A percentile compares a stretch with the other conserved stretches of the same genome.
Evolutionary conservation across 305 asterid genomes (phyloP).

Genomic region (Fraxinus xanthoxyloides): DNA sequence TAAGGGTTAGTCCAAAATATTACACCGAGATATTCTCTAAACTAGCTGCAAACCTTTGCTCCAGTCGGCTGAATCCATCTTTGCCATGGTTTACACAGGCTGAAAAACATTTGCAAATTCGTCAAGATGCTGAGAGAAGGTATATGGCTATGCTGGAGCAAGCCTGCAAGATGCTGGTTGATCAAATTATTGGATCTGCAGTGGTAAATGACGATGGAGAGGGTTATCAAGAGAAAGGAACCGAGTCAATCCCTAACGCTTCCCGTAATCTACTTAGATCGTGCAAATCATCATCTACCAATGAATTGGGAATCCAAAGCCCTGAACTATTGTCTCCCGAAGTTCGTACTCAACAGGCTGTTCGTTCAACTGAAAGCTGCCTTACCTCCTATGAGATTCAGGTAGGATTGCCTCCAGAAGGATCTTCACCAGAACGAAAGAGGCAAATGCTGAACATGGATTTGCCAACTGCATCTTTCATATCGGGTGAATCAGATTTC

Average conservation of each 20-base stretch:
- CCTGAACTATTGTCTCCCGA: slow-evolving; percentile 24
- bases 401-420: slow-evolving; percentile 29
- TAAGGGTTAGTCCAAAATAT: background rate
- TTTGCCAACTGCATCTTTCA: background rate
- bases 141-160: slow-evolving; percentile 74
- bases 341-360: background rate
- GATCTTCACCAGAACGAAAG: background rate
- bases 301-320: slow-evolving; percentile 21
- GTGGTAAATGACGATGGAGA: slow-evolving; percentile 34
- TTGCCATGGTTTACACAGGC: slow-evolving; percentile 42
- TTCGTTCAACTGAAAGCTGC: background rate
- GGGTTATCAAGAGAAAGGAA: slow-evolving; percentile 40
- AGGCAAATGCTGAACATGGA: background rate
- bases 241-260: slow-evolving; percentile 22
- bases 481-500: background rate
- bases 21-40: background rate
- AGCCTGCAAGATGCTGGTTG: slow-evolving; percentile 78
- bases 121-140: slow-evolving; percentile 72
- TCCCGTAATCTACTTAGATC: slow-evolving; percentile 29
- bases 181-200: slow-evolving; percentile 57
- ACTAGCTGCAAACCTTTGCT: background rate
- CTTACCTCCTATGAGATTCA: slow-evolving; percentile 31
- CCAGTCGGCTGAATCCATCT: background rate
- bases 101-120: slow-evolving; percentile 78
- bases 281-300: slow-evolving; percentile 19